Base-by-base conservation (phyloP, 352 stramenopile species). In the Phytophthora chlamydospora region DNA sequence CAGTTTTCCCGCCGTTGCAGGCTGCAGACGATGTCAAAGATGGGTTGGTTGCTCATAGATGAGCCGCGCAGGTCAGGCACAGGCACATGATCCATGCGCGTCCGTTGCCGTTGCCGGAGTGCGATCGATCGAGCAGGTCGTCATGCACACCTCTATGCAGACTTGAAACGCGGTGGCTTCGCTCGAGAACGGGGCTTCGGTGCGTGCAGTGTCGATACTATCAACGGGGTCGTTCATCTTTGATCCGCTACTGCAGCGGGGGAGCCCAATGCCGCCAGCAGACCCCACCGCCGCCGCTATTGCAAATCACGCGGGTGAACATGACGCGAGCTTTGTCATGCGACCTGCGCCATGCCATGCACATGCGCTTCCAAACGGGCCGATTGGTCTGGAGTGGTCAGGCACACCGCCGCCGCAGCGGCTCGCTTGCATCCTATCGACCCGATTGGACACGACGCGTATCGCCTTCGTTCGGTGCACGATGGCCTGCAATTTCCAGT, bases 1-100 rank as follows among this genome's bases (percentile, higher is more conserved):
- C 29, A 11, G n/a, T 63, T 68, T 63, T 68, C 53, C 59, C 60
- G 60, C 52, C 44, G 60, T 63, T 68, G 60, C 16, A 68, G 60
- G 34, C n/a, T 29, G 38, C 17, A 19, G 12, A 12, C 46, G 32
- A 32, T 17, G 31, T 43, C n/a, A n/a, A 24, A 24, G 21, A 24
- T 24, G 21, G 21, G 13, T 16, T 32, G 4, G 24, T 40, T 34
- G 41, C 48, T 53, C 40, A 68, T 62, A 68, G 39, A 68, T 68
- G 59, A 58, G 59, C 16, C 59, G 39, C 19, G 17, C n/a, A 63
- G 59, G 59, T 68, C 59, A 68, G 59, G 59, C 59, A 52, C 27
- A 43, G 56, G 45, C n/a, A 32, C 35, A n/a, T 41, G 44, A 27
- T 29, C 10, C 12, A n/a, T 12, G 6, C 14, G 14, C 17, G 11